Evolutionary conservation across 352 stramenopile genomes (phyloP).

Genomic region (Phytophthora palmivora): DNA sequence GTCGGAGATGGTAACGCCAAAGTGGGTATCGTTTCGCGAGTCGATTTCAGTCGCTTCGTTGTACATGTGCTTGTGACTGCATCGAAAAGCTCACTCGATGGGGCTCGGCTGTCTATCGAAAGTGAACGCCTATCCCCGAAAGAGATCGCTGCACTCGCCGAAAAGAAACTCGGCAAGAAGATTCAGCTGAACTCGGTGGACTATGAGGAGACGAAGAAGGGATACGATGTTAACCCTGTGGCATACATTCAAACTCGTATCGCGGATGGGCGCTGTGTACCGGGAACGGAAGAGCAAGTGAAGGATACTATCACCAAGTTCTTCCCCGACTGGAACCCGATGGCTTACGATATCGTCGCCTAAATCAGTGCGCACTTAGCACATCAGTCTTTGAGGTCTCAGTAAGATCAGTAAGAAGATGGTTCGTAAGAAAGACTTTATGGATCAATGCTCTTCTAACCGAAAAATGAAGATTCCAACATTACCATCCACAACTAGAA

Average conservation of each 20-base stretch:
- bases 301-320: conserved; percentile 24
- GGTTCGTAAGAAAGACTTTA: no score
- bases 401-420: no score
- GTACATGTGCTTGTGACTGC: conserved; percentile 21
- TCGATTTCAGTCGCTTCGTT: conserved; percentile 30
- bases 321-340: conserved; percentile 30
- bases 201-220: conserved; percentile 31
- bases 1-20: conserved; percentile 25
- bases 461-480: no score
- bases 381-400: no score
- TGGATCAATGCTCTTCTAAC: no score
- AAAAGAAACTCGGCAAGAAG: conserved; percentile 41
- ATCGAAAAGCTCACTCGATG: conserved; percentile 19
- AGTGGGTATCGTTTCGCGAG: conserved; percentile 25
- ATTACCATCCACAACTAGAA: no score
- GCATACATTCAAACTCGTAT: conserved; percentile 29
- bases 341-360: conserved; percentile 19
- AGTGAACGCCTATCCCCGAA: conserved; percentile 24
- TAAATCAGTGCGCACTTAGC: conserved; percentile 1
- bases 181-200: conserved; percentile 22
- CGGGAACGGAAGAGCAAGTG: conserved; percentile 19
- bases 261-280: conserved; percentile 21
- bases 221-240: conserved; percentile 22
- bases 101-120: conserved; percentile 23
- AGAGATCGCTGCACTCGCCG: conserved; percentile 24